Evolutionary conservation across 805 yeast species (phyloP), one percentile per base, ranked within the genome.

Genomic region (Candida multigemmis): DNA sequence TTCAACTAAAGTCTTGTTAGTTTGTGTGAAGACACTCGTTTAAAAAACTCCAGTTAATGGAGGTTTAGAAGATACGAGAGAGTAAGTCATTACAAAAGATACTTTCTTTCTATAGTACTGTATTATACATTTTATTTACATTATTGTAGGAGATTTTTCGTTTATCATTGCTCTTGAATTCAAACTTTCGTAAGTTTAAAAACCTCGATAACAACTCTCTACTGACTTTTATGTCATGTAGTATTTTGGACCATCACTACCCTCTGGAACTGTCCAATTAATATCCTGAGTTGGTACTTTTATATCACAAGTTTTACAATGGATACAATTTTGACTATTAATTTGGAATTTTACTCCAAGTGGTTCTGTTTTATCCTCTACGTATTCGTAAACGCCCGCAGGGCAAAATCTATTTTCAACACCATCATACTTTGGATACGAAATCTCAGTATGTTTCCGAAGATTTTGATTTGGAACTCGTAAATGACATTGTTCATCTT

Each of bases 191-290:
- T n/a, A n/a, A n/a, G n/a, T n/a, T n/a, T n/a, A n/a, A n/a, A n/a
- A n/a, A n/a, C n/a, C n/a, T n/a, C n/a, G n/a, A n/a, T n/a, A n/a
- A n/a, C n/a, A n/a, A n/a, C n/a, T n/a, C n/a, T n/a, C n/a, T n/a
- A n/a, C n/a, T n/a, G n/a, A n/a, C n/a, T n/a, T n/a, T n/a, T n/a
- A 78, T 5, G 94, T 78, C 77, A 84, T 73, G 51, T 78, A 77
- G 52, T 91, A 91, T 54, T 91, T 91, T 31, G 98, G 98, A 9
- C 98, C 98, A 52, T 82, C 98, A 16, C 97, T 96, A 35, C 98
- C 97, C 61, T 91, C 97, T 6, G 98, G 98, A n/a, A 85, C 95
- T 8, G 77, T 72, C 98, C 98, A 91, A 48, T 73, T 68, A 36
- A 91, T 91, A 48, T 87, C 96, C 56, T 89, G 96, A 1, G 84